Conservation (phyloP, 345 rosid species). For the Citrus medica region DNA sequence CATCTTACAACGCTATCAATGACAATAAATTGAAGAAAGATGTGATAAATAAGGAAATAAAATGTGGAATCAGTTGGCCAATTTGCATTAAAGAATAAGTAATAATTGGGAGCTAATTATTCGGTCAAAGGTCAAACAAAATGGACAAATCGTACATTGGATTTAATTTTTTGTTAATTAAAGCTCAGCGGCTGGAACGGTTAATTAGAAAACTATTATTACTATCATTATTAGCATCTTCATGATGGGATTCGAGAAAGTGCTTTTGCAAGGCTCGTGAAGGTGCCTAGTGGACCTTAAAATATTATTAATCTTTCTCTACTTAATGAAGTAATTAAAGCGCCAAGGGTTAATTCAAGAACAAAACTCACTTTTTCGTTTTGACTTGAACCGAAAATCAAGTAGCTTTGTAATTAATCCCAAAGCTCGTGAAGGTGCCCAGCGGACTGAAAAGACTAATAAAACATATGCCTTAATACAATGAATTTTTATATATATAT, state of each 20-base stretch:
- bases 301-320: neutral
- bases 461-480: too few species aligned
- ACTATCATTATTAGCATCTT: neutral
- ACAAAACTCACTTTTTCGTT: too few species aligned
- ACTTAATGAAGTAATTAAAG: too few species aligned
- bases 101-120: neutral
- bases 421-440: too few species aligned
- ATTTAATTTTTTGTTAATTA: neutral
- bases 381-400: too few species aligned
- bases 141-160: slow-evolving; percentile 8
- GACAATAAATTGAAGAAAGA: neutral
- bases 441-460: too few species aligned
- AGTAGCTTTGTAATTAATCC: too few species aligned
- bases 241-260: neutral
- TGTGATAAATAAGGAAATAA: neutral
- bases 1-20: neutral
- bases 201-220: neutral
- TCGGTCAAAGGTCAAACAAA: slow-evolving; percentile 22
- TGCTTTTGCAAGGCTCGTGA: neutral
- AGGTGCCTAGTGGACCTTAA: neutral
- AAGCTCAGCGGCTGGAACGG: neutral
- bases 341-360: too few species aligned
- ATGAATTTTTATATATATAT: too few species aligned
- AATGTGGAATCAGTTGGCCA: neutral
- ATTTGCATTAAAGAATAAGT: neutral